phyloP scores from a whole-genome alignment of 768 basidiomycete genomes.

The Auriscalpium microsporum region DNA sequence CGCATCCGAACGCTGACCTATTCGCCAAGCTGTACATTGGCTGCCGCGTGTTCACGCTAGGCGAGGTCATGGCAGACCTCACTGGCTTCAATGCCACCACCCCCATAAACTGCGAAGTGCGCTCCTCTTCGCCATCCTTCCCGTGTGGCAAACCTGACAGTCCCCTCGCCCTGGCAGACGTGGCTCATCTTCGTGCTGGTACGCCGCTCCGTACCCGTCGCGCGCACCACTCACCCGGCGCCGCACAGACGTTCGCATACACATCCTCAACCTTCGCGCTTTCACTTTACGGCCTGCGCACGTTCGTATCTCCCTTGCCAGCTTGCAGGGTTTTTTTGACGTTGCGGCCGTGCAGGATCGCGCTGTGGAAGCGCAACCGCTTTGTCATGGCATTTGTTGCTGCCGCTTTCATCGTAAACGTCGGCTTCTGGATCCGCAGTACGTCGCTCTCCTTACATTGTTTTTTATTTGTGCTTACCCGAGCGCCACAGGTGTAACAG shows the following conservation, averaged over 20 bases:
- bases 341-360: neutral
- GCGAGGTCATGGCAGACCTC: neutral
- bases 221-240: neutral
- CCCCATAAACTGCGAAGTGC: slow-evolving; percentile 6
- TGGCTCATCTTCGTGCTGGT: slow-evolving; percentile 5
- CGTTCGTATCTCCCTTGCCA: neutral
- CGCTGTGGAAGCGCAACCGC: slow-evolving; percentile 6
- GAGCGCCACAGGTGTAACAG: neutral
- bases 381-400: neutral
- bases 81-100: slow-evolving; percentile 6
- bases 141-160: neutral
- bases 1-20: no score
- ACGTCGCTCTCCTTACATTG: neutral
- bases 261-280: slow-evolving; percentile 2
- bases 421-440: slow-evolving; percentile 9
- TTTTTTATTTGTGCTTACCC: neutral
- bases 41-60: slow-evolving; percentile 2
- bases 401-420: neutral
- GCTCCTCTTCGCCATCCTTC: neutral
- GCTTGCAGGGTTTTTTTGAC: neutral
- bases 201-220: neutral
- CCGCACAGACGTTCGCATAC: slow-evolving; percentile 4
- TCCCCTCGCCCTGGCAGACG: neutral
- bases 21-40: slow-evolving; percentile 8
- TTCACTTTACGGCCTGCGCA: slow-evolving; percentile 7